A percentile compares a stretch with the other conserved stretches of the same genome.
phyloP scores from a whole-genome alignment of 176 grass and related monocot species.

The Calamus simplicifolius region DNA sequence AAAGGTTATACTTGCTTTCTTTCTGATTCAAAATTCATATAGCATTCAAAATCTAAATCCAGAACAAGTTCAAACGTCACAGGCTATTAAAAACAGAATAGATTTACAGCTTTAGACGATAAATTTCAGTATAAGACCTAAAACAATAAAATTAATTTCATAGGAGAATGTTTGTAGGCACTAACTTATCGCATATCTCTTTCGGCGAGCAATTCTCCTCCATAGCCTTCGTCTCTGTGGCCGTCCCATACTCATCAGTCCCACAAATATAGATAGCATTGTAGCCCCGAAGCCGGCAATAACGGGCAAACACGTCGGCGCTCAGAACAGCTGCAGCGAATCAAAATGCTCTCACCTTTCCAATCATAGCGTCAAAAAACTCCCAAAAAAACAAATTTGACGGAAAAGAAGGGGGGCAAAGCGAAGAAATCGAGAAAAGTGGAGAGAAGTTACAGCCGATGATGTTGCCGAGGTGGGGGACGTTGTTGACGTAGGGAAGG shows the following conservation, averaged over 20 bases:
- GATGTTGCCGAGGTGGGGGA: constrained; percentile 44
- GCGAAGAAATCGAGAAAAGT: neutral
- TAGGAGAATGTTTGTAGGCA: neutral
- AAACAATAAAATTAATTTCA: neutral
- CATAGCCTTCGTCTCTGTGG: constrained; percentile 92
- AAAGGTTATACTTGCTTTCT: too few relatives aligned
- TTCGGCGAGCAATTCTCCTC: constrained; percentile 97
- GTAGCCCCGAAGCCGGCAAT: constrained; percentile 77
- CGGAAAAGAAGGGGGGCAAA: neutral
- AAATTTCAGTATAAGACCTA: too few relatives aligned
- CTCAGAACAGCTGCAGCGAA: constrained; percentile 63
- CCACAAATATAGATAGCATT: constrained; percentile 94
- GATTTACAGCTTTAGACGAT: too few relatives aligned
- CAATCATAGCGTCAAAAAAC: neutral
- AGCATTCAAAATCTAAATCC: too few relatives aligned
- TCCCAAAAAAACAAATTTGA: neutral
- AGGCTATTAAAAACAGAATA: too few relatives aligned
- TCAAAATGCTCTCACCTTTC: neutral
- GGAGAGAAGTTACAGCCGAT: constrained; percentile 27
- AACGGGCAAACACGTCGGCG: constrained; percentile 89
- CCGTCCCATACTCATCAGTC: constrained; percentile 94
- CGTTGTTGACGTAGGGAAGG: constrained; percentile 46
- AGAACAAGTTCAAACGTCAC: too few relatives aligned
- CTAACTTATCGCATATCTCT: constrained; percentile 94
- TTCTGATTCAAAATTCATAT: too few relatives aligned